phyloP scores from a whole-genome alignment of 768 basidiomycete species.

The Mycena haematopus region DNA sequence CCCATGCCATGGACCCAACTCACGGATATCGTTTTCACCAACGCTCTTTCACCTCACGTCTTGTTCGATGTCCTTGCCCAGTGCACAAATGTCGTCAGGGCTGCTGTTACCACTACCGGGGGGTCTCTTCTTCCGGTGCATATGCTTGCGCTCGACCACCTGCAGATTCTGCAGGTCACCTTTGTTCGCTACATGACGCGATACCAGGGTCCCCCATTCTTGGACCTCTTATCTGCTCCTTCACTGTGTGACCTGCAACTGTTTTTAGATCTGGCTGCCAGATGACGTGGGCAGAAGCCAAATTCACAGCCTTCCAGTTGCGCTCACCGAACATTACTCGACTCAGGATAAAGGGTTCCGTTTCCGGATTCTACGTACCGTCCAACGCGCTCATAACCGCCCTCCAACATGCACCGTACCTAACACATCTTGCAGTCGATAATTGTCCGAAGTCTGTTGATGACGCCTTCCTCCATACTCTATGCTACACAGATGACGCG shows the following conservation, averaged over 20 bases:
- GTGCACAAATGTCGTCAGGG: background rate
- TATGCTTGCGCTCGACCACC: background rate
- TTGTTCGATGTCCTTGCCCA: background rate
- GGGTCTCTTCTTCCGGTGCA: background rate
- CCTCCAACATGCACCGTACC: background rate
- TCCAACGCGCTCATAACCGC: background rate
- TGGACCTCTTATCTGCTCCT: background rate
- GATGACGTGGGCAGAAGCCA: background rate
- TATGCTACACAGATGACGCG: background rate
- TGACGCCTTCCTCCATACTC: background rate
- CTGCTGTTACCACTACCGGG: background rate
- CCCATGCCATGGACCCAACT: background rate
- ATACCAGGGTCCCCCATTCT: no score
- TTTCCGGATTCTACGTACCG: background rate
- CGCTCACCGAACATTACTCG: background rate
- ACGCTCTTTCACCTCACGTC: background rate
- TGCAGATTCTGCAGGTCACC: background rate
- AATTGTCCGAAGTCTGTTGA: background rate
- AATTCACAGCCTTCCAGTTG: background rate
- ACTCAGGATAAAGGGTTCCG: background rate
- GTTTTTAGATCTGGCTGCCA: background rate
- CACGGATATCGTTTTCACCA: background rate
- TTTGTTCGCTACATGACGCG: no score
- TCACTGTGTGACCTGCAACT: background rate
- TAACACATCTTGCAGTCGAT: background rate